Evolutionary conservation across 2,329 filamentous ascomycete genomes (phyloP).

Genomic region (Pseudocercospora cruenta): DNA sequence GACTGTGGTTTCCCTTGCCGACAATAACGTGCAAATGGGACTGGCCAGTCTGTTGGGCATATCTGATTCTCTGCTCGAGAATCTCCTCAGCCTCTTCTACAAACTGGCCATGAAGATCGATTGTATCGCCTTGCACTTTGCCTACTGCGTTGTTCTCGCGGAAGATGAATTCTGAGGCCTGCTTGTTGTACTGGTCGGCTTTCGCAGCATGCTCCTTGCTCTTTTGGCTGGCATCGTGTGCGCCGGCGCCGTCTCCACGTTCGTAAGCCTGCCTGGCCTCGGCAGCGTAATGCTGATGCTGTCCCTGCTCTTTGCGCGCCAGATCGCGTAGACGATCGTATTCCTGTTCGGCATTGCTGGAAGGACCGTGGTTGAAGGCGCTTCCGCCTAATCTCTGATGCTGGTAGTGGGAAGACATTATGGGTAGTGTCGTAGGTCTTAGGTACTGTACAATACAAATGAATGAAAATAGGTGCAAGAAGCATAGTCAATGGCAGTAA

Average conservation of each 20-base stretch:
- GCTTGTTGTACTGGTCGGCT: conserved; percentile 82
- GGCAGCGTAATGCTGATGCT: conserved; percentile 69
- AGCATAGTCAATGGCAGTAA: background rate
- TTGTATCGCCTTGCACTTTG: conserved; percentile 76
- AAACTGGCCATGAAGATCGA: conserved; percentile 92
- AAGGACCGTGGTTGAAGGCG: conserved; percentile 77
- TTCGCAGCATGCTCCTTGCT: conserved; percentile 80
- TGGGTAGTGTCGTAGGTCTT: background rate
- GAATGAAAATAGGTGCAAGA: background rate
- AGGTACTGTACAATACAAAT: background rate
- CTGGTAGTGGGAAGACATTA: conserved; percentile 23
- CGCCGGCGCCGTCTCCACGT: conserved; percentile 77
- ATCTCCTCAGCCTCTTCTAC: conserved; percentile 95
- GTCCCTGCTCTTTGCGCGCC: conserved; percentile 77
- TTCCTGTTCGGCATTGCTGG: conserved; percentile 73
- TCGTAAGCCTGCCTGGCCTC: conserved; percentile 80
- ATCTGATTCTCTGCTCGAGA: conserved; percentile 79
- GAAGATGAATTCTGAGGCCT: conserved; percentile 93
- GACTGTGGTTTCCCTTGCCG: conserved; percentile 88
- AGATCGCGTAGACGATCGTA: conserved; percentile 88
- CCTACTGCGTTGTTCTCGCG: conserved; percentile 85
- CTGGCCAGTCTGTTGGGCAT: conserved; percentile 73
- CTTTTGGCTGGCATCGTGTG: conserved; percentile 81
- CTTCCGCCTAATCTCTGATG: conserved; percentile 29
- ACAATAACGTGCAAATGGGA: conserved; percentile 91